phyloP scores from a whole-genome alignment of 345 rosid genomes.

The Pistacia atlantica region DNA sequence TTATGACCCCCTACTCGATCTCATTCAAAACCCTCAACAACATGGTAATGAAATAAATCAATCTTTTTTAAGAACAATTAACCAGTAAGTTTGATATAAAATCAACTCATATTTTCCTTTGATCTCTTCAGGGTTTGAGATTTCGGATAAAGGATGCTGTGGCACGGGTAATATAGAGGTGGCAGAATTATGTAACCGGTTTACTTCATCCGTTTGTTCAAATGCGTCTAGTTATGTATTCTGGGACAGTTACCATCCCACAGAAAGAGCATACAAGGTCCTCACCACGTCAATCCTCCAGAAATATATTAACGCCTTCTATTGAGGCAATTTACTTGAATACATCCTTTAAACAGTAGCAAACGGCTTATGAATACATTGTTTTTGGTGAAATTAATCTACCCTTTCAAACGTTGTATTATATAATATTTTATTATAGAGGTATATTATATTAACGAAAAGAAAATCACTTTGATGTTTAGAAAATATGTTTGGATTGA shows the following conservation, averaged over 20 bases:
- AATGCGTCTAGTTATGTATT: constrained; percentile 51
- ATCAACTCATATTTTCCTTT: neutral
- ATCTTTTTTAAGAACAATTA: neutral
- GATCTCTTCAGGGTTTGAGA: constrained; percentile 34
- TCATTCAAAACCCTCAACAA: constrained; percentile 41
- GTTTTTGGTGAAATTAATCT: no score
- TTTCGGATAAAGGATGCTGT: constrained; percentile 56
- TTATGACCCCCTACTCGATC: constrained; percentile 42
- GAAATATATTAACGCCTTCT: constrained; percentile 31
- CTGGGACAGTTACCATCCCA: constrained; percentile 81
- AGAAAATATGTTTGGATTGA: no score
- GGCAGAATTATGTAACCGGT: constrained; percentile 43
- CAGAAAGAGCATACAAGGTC: constrained; percentile 54
- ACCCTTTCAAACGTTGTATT: no score
- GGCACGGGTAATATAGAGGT: constrained; percentile 52
- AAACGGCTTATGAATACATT: neutral
- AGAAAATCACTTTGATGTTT: no score
- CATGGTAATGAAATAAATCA: constrained; percentile 29
- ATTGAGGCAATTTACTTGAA: constrained; percentile 26
- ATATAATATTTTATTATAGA: no score
- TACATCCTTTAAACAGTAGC: no score
- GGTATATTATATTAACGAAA: no score
- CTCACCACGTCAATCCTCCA: constrained; percentile 21
- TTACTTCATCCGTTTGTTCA: constrained; percentile 37
- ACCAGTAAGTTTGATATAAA: neutral